Percentiles rank a stretch among this genome's conserved stretches.
These are phyloP conservation scores for Malassezia psittaci DNA, from an alignment of 1,284 basidiomycete species.

Conservation along the genomic window DNA sequence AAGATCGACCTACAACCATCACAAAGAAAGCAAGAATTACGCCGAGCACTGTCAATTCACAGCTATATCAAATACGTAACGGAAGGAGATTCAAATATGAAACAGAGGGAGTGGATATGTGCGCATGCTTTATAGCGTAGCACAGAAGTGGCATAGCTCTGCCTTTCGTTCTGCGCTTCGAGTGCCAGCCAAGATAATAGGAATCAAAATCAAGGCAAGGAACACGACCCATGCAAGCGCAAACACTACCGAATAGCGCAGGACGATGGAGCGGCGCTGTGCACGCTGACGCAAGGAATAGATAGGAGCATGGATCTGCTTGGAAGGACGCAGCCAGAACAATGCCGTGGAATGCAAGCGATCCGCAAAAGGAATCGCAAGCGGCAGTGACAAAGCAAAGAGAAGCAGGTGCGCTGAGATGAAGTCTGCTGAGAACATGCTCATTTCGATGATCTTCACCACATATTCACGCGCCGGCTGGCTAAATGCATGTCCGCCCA, in stretches of 20 bases:
- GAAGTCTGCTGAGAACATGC: constrained; percentile 43
- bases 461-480: constrained; percentile 46
- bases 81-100: no score
- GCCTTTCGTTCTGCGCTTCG: constrained; percentile 13
- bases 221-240: constrained; percentile 64
- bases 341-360: constrained; percentile 38
- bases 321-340: constrained; percentile 51
- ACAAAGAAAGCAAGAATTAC: no score
- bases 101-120: background rate
- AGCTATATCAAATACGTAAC: no score
- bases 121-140: constrained; percentile 6
- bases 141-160: constrained; percentile 8
- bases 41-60: no score
- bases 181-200: constrained; percentile 25
- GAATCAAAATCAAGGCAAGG: constrained; percentile 56
- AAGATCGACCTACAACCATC: no score
- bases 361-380: constrained; percentile 30
- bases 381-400: constrained; percentile 54
- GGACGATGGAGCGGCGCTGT: constrained; percentile 46
- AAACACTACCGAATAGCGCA: constrained; percentile 71
- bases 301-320: constrained; percentile 66
- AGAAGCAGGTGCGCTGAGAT: constrained; percentile 40
- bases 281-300: constrained; percentile 53
- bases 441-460: constrained; percentile 48
- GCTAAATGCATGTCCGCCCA: constrained; percentile 45